Percentiles rank a stretch among this genome's conserved stretches.
These are phyloP conservation scores for Agaricus blazei DNA, from an alignment of 768 basidiomycete species.

Conservation along the genomic window DNA sequence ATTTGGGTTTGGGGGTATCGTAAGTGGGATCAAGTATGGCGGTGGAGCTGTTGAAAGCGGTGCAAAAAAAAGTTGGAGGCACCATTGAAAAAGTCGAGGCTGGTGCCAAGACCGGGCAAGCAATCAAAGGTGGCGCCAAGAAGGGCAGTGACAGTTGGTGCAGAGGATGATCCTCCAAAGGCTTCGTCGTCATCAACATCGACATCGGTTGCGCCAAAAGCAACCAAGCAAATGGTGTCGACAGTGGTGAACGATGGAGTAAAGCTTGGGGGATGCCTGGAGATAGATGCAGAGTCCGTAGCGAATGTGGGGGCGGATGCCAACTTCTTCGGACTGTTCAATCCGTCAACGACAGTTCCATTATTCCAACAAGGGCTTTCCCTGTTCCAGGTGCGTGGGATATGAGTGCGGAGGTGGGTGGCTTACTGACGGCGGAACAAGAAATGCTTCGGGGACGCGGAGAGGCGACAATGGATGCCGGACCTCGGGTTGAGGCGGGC, in stretches of 20 bases:
- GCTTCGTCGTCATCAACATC: no score
- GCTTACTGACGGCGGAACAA: not conserved
- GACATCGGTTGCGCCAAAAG: no score
- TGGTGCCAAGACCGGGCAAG: not conserved
- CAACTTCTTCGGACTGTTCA: constrained; percentile 36
- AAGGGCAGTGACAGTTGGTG: not conserved
- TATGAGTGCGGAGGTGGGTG: not conserved
- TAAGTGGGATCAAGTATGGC: not conserved
- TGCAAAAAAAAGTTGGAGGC: no score
- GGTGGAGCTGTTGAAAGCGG: no score
- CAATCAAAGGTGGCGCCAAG: not conserved
- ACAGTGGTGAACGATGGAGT: not conserved
- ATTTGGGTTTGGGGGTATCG: not conserved
- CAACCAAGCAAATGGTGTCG: no score
- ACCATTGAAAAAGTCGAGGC: no score
- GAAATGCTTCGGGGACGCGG: constrained; percentile 16
- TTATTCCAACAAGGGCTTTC: constrained; percentile 33
- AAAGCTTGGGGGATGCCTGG: constrained; percentile 26
- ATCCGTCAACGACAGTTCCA: constrained; percentile 22
- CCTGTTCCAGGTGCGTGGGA: constrained; percentile 27
- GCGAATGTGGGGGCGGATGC: constrained; percentile 36
- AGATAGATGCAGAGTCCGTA: constrained; percentile 26
- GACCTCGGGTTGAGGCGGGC: not conserved
- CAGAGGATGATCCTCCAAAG: no score
- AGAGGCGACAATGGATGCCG: no score